Conservation (phyloP, 768 basidiomycete species). For the Leccinum incarnatum region DNA sequence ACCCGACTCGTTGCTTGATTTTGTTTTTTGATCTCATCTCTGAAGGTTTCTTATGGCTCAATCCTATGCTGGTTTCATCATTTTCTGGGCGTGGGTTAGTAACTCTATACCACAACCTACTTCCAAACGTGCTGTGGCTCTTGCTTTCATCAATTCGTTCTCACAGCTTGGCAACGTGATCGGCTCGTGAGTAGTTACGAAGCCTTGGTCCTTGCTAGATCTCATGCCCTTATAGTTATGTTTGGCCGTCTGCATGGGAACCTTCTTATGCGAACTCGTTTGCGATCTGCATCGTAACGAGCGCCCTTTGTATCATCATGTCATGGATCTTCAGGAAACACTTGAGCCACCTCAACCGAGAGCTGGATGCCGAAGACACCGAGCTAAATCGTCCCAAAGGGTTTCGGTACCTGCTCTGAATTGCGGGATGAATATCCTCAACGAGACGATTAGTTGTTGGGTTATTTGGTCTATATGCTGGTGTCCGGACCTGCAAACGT, state of each 20-base stretch:
- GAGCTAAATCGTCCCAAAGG: slow-evolving; percentile 34
- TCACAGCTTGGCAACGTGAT: slow-evolving; percentile 81
- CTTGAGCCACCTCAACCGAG: slow-evolving; percentile 40
- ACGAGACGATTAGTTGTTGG: neutral
- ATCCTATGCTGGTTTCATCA: slow-evolving; percentile 69
- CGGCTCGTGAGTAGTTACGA: slow-evolving; percentile 59
- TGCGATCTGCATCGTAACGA: slow-evolving; percentile 66
- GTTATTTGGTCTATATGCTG: neutral
- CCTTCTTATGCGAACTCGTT: slow-evolving; percentile 70
- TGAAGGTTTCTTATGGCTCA: slow-evolving; percentile 74
- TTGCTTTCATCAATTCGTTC: slow-evolving; percentile 80
- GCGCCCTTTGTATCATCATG: slow-evolving; percentile 48
- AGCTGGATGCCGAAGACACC: slow-evolving; percentile 39
- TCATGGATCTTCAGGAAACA: slow-evolving; percentile 48
- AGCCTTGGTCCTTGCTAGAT: neutral
- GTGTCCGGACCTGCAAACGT: neutral
- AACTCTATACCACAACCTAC: slow-evolving; percentile 72
- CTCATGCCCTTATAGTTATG: slow-evolving; percentile 42
- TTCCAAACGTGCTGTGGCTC: slow-evolving; percentile 84
- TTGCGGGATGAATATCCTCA: neutral
- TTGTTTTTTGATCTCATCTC: neutral
- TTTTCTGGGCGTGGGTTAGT: slow-evolving; percentile 53
- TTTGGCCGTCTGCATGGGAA: slow-evolving; percentile 70
- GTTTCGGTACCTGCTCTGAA: slow-evolving; percentile 48
- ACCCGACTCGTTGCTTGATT: neutral